phyloP scores from a whole-genome alignment of 1,139 yeast species.

The Nakaseomyces sp. region DNA sequence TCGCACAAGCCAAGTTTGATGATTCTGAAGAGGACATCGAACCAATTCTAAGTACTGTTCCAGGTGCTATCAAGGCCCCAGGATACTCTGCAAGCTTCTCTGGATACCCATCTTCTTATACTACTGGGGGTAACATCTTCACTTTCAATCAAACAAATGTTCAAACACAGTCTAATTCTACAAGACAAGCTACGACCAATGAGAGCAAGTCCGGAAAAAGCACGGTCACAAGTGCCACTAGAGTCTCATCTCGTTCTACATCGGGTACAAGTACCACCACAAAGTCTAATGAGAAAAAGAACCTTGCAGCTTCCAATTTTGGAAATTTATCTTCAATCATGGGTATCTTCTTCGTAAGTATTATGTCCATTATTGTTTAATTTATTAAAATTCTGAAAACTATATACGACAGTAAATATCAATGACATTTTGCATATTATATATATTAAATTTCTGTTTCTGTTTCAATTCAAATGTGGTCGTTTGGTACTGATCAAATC shows the following conservation, averaged over 20 bases:
- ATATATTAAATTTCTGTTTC: too few species aligned
- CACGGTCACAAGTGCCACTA: background rate
- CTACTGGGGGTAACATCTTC: background rate
- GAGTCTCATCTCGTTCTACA: too few species aligned
- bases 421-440: too few species aligned
- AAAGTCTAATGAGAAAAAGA: background rate
- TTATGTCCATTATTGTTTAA: too few species aligned
- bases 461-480: too few species aligned
- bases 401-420: too few species aligned
- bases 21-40: constrained; percentile 38
- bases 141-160: background rate
- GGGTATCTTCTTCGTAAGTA: too few species aligned
- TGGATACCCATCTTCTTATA: constrained; percentile 9
- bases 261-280: background rate
- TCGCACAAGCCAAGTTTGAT: constrained; percentile 49
- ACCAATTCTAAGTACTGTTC: constrained; percentile 36
- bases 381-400: too few species aligned
- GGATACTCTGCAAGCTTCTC: constrained; percentile 33
- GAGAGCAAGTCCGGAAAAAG: background rate
- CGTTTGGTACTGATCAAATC: too few species aligned
- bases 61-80: constrained; percentile 39
- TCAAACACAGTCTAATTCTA: background rate
- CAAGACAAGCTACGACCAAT: background rate
- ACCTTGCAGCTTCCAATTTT: background rate
- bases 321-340: background rate